phyloP scores from a whole-genome alignment of 108 stramenopile genomes.

The Parietichytrium sp. region DNA sequence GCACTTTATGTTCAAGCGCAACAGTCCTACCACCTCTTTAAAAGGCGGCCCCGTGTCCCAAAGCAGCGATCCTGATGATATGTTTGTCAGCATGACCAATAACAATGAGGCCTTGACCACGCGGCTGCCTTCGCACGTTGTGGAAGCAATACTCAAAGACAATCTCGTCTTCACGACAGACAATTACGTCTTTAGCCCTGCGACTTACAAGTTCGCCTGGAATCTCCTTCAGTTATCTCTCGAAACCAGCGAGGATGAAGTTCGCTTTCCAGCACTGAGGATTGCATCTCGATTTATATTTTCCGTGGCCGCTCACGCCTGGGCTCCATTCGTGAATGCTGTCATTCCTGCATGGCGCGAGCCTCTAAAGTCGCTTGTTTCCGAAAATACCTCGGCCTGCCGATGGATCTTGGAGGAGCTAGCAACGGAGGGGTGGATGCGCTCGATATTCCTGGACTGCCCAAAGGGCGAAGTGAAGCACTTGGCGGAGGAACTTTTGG shows the following conservation, averaged over 20 bases:
- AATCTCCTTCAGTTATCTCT: background rate
- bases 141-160: constrained; percentile 16
- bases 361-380: background rate
- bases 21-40: no score
- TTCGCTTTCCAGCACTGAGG: background rate
- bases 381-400: background rate
- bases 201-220: constrained; percentile 19
- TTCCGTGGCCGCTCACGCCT: background rate
- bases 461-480: background rate
- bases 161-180: background rate
- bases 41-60: no score
- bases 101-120: background rate
- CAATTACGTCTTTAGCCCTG: constrained; percentile 9
- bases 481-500: background rate
- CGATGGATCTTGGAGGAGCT: background rate
- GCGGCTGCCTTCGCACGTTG: constrained; percentile 33
- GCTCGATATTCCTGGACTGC: background rate
- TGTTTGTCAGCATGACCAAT: no score
- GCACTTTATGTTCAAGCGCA: constrained; percentile 41
- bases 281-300: background rate
- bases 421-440: background rate
- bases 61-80: no score
- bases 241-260: background rate
- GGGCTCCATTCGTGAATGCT: constrained; percentile 6
- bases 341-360: background rate